Base-by-base conservation (phyloP, 1,139 yeast species). In the Scheffersomyces lignicola region DNA sequence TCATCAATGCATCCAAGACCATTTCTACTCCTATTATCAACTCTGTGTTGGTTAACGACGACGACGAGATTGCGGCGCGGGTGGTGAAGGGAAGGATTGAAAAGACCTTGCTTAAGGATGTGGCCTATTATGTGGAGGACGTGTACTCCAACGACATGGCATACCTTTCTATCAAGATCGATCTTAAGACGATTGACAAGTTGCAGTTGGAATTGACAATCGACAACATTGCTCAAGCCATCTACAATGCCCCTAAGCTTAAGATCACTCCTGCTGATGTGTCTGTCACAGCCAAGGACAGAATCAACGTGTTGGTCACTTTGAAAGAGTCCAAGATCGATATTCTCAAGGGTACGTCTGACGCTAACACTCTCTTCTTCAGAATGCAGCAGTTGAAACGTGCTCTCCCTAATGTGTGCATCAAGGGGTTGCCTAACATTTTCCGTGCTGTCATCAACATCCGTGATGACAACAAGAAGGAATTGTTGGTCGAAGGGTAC, bases 61-160 rank as follows among this genome's bases (percentile, higher is more conserved):
- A 82, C 12, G 98, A 94, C 58, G 97, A 90, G 64, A 84, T 96
- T 55, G 97, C 97, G 18, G 98, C 98, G 0, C 80, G 99, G 61
- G 97, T 94, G 47, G 98, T 94, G 27, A 94, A 94, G 64, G 98
- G 99, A 34, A 78, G 99, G 58, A 79, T 94, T 38, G 99, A 94
- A 58, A 94, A 92, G 68, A 94, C 98, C 0, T 65, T 83, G 39
- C 65, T 94, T 42, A 80, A 82, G 45, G 98, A 94, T 56, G 83
- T 94, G 44, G 89, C 95, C 3, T 86, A 64, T 54, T 90, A 79
- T 58, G 84, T 94, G 47, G 96, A 92, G 56, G 99, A 94, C 65
- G 97, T 92, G 12, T 94, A 90, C 60, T 83, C 80, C 47, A 86
- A 87, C 47, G 77, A 78, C 48, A 71, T 79, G 62, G 88, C 97